Evolutionary conservation across 768 basidiomycete species (phyloP).

Genomic region (Psilocybe cyanescens): DNA sequence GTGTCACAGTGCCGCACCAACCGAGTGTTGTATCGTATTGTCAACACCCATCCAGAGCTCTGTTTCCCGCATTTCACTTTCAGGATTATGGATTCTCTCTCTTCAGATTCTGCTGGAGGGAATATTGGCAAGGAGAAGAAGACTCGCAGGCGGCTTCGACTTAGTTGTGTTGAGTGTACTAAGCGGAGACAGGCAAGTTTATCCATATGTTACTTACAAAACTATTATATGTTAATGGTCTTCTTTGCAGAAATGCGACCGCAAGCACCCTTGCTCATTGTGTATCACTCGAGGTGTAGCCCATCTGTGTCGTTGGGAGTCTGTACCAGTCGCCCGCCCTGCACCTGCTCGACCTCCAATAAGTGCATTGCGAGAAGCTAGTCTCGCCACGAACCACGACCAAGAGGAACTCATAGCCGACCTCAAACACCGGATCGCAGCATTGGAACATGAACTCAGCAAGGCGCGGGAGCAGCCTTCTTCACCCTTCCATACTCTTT

Average conservation of each 20-base stretch:
- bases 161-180: slow-evolving; percentile 61
- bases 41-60: background rate
- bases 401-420: slow-evolving; percentile 21
- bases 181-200: slow-evolving; percentile 53
- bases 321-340: slow-evolving; percentile 45
- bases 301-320: slow-evolving; percentile 51
- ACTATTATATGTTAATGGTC: background rate
- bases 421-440: slow-evolving; percentile 31
- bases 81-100: slow-evolving; percentile 18
- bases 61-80: background rate
- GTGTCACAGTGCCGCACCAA: background rate
- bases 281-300: slow-evolving; percentile 42
- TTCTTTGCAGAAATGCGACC: slow-evolving; percentile 51
- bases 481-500: slow-evolving; percentile 11
- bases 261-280: slow-evolving; percentile 44
- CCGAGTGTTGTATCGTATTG: background rate
- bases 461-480: slow-evolving; percentile 16
- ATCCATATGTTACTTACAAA: background rate
- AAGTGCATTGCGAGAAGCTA: slow-evolving; percentile 23
- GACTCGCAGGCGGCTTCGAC: slow-evolving; percentile 49
- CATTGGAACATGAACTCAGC: slow-evolving; percentile 28
- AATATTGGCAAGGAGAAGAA: slow-evolving; percentile 45
- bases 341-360: slow-evolving; percentile 40
- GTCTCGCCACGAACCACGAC: slow-evolving; percentile 3
- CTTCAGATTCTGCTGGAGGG: slow-evolving; percentile 13